Evolutionary conservation across 2,329 filamentous ascomycete species (phyloP).

Genomic region (Epicoccum nigrum): DNA sequence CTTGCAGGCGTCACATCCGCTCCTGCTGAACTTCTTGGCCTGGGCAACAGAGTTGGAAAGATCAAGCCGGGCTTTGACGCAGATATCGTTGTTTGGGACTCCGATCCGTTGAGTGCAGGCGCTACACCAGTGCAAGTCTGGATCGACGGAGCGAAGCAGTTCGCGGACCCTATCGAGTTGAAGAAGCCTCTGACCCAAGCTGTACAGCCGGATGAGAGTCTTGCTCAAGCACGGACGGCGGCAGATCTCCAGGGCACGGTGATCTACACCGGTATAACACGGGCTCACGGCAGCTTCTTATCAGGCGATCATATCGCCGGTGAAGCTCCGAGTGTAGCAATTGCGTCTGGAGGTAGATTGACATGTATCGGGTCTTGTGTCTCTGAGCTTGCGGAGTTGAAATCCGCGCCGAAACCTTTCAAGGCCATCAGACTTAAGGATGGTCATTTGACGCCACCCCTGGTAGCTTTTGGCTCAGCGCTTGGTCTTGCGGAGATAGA

Average conservation of each 20-base stretch:
- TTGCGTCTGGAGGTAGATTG: neutral
- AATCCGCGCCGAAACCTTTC: neutral
- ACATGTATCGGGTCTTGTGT: slow-evolving; percentile 5
- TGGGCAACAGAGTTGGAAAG: slow-evolving; percentile 50
- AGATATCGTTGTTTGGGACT: slow-evolving; percentile 53
- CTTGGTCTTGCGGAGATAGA: slow-evolving; percentile 70
- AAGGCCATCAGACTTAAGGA: slow-evolving; percentile 42
- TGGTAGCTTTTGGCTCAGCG: slow-evolving; percentile 65
- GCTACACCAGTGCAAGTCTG: slow-evolving; percentile 51
- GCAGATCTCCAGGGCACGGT: slow-evolving; percentile 16
- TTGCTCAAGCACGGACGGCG: slow-evolving; percentile 36
- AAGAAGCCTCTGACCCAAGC: slow-evolving; percentile 36
- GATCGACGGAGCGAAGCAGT: slow-evolving; percentile 46
- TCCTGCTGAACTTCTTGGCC: slow-evolving; percentile 49
- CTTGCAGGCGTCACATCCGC: slow-evolving; percentile 46
- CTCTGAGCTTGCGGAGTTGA: slow-evolving; percentile 1
- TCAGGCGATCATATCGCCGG: neutral
- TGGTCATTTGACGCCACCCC: slow-evolving; percentile 65
- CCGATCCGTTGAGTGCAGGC: slow-evolving; percentile 49
- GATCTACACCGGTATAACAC: slow-evolving; percentile 2
- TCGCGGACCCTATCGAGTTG: slow-evolving; percentile 37
- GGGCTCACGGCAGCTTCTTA: neutral
- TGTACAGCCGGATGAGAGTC: slow-evolving; percentile 50
- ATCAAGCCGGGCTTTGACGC: slow-evolving; percentile 51
- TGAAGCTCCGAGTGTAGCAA: neutral